Evolutionary conservation across 2,329 filamentous ascomycete species (phyloP), one percentile per base, ranked within the genome.

Genomic region (Aspergillus sp.): DNA sequence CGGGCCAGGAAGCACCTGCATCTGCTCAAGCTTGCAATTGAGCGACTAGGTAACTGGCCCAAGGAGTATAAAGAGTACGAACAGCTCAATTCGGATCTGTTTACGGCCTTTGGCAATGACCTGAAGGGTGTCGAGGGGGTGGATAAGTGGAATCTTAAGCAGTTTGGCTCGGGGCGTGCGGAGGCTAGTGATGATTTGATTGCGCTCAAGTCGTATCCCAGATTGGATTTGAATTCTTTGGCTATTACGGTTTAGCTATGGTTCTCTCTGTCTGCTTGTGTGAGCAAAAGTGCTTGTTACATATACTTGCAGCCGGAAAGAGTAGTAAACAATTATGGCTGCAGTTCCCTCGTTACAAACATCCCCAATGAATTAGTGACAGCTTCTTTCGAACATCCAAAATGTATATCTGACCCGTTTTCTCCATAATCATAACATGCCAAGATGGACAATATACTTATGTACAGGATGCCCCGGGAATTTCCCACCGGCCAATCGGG

Each of bases 51-150:
- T 30, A 64, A 65, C 56, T 78, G 73, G 73, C 76, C 79, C 5
- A 83, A 82, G 72, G 68, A 76, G 5, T 78, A 76, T 61, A 66
- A 62, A 3, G 78, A 81, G 65, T 83, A 82, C 60, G 75, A 81
- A 64, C 72, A 70, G 4, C 66, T 83, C 48, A 80, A 78, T 49
- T 73, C 73, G 4, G 72, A 79, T 42, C 50, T 82, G 7, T 80
- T 79, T 66, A 62, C 69, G 9, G 64, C 68, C 15, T 82, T 77
- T 58, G 66, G 67, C 5, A 55, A 64, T 3, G 71, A 75, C 39
- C 69, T 81, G 64, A 75, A 76, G 65, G 74, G 73, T 0, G 67
- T 74, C 1, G 73, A 78, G 55, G 78, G 77, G 1, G 75, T 79
- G 1, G 78, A 80, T 67, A 80, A 78, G 69, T 81, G 79, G 79